Conservation (phyloP, 2,329 filamentous ascomycete species). For the Calonectria fujianensis region DNA sequence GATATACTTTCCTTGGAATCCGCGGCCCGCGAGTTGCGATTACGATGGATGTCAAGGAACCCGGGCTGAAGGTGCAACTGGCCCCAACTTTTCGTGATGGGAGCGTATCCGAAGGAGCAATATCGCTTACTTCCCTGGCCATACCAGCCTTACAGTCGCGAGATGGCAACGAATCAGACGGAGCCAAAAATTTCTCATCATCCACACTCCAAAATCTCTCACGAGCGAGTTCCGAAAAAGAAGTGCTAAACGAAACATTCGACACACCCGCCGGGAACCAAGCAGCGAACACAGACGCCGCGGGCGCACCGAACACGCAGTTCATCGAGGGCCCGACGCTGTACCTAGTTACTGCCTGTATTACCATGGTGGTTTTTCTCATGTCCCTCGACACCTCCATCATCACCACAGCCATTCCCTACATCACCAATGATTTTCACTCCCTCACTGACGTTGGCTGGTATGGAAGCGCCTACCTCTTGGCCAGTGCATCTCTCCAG, state of each 20-base stretch:
- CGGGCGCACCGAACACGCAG: neutral
- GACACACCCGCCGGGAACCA: neutral
- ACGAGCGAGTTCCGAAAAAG: slow-evolving; percentile 3
- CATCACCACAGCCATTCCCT: slow-evolving; percentile 21
- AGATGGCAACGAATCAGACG: slow-evolving; percentile 6
- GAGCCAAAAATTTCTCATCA: neutral
- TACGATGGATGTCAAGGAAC: neutral
- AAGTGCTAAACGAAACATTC: neutral
- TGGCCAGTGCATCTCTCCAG: slow-evolving; percentile 9
- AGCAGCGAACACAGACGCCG: neutral
- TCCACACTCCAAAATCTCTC: neutral
- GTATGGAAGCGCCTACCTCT: slow-evolving; percentile 15
- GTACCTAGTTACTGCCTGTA: slow-evolving; percentile 9
- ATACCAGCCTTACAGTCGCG: neutral
- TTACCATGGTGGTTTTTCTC: slow-evolving; percentile 24
- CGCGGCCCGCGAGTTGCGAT: neutral
- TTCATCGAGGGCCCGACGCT: slow-evolving; percentile 8
- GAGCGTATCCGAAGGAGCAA: neutral
- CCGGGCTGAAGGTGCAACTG: neutral
- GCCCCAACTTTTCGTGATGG: neutral
- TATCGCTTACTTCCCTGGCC: neutral
- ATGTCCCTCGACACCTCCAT: slow-evolving; percentile 22
- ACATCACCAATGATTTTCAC: slow-evolving; percentile 23
- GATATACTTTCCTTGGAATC: neutral
- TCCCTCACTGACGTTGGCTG: slow-evolving; percentile 20